These are phyloP conservation scores for Parastagonospora avenae DNA, from an alignment of 2,329 filamentous ascomycete genomes.

Conservation along the genomic window DNA sequence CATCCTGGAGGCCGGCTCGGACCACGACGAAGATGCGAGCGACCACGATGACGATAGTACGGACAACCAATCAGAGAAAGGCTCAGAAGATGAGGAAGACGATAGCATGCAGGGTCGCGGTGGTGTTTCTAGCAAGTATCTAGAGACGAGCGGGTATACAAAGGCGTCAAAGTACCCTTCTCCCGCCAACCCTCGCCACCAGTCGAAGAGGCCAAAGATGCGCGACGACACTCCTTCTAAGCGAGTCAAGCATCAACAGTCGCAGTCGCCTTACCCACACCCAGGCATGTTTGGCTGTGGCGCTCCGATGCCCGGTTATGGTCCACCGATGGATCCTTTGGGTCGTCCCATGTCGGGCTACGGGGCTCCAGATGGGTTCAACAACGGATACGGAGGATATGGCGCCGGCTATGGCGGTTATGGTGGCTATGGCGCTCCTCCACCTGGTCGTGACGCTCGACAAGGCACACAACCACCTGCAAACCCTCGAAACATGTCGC, in stretches of 20 bases:
- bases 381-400: conserved; percentile 9
- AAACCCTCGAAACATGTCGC: not conserved
- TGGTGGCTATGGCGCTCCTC: not conserved
- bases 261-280: conserved; percentile 1
- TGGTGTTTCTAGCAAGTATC: conserved; percentile 7
- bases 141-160: conserved; percentile 11
- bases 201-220: conserved; percentile 7
- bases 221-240: not conserved
- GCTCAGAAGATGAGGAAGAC: conserved; percentile 2
- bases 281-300: conserved; percentile 5
- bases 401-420: not conserved
- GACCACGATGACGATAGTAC: conserved; percentile 8
- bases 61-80: conserved; percentile 5
- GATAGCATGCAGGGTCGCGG: conserved; percentile 3
- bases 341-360: conserved; percentile 8
- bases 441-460: not conserved
- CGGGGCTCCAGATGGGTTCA: conserved; percentile 5
- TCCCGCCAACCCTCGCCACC: not conserved
- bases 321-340: conserved; percentile 6
- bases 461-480: conserved; percentile 2
- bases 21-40: conserved; percentile 5
- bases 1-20: conserved; percentile 17
- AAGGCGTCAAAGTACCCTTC: conserved; percentile 6
- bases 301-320: conserved; percentile 1
- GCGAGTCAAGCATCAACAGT: not conserved